A percentile compares a stretch with the other conserved stretches of the same genome.
Conservation (phyloP, 345 rosid species). For the Moricandia moricandioides region DNA sequence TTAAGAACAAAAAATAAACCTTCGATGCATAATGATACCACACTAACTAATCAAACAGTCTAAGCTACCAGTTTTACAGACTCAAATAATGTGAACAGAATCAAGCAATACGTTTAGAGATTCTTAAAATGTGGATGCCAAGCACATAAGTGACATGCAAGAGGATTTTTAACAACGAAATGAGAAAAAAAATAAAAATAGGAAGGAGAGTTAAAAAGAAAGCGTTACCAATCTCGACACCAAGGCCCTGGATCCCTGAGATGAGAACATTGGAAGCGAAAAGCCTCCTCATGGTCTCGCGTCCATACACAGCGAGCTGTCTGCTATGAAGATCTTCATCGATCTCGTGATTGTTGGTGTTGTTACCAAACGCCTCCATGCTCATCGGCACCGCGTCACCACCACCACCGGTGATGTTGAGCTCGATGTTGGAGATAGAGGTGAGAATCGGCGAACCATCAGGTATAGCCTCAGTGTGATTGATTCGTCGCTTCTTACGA, state of each 20-base stretch:
- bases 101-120: background rate
- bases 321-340: conserved; percentile 81
- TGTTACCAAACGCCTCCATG: conserved; percentile 41
- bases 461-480: conserved; percentile 27
- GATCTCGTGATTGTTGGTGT: conserved; percentile 44
- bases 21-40: background rate
- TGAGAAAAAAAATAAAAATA: background rate
- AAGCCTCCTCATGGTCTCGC: conserved; percentile 72
- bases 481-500: conserved; percentile 36
- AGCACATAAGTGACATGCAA: conserved; percentile 22
- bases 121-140: background rate
- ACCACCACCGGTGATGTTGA: conserved; percentile 13
- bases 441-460: conserved; percentile 8
- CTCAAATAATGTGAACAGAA: background rate
- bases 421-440: conserved; percentile 19
- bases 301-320: conserved; percentile 77
- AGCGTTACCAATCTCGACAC: conserved; percentile 65
- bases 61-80: background rate
- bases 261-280: conserved; percentile 64
- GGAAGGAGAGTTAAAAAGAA: background rate
- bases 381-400: conserved; percentile 10
- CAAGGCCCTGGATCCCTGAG: conserved; percentile 71
- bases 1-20: too few species aligned
- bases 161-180: background rate
- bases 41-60: conserved; percentile 4